Conservation (phyloP, 495 filamentous ascomycete genomes). For the Hypoxylon lienhwacheense region DNA sequence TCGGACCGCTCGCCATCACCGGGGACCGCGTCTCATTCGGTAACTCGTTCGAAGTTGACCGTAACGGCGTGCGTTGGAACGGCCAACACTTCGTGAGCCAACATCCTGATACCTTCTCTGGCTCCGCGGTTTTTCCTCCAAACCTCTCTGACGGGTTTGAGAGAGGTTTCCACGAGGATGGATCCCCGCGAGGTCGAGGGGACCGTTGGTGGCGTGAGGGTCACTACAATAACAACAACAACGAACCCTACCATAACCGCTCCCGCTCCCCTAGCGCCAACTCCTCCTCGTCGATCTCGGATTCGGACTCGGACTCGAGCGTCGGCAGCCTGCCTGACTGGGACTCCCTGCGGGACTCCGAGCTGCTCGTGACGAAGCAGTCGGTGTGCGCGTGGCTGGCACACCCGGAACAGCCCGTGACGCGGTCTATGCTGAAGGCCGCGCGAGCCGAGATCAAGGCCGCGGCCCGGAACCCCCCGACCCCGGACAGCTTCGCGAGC, state of each 20-base stretch:
- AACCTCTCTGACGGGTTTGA: too few relatives aligned
- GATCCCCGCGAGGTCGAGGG: conserved; percentile 18
- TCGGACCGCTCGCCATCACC: conserved; percentile 43
- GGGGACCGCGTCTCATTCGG: conserved; percentile 46
- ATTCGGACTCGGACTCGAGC: conserved; percentile 40
- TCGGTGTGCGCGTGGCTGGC: conserved; percentile 45
- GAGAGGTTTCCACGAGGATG: too few relatives aligned
- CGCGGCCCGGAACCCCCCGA: conserved; percentile 37
- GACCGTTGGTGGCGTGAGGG: conserved; percentile 1
- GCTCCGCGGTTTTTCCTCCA: background rate
- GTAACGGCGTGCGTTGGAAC: conserved; percentile 44
- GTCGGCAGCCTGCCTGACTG: conserved; percentile 52
- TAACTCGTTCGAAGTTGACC: conserved; percentile 44
- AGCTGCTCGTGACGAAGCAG: conserved; percentile 45
- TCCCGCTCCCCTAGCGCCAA: conserved; percentile 17
- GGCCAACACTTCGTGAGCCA: background rate
- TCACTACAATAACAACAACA: background rate
- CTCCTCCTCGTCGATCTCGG: conserved; percentile 34
- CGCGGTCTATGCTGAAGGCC: conserved; percentile 43
- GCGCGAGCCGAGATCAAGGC: conserved; percentile 44
- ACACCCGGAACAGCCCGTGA: conserved; percentile 49
- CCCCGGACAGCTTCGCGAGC: conserved; percentile 22
- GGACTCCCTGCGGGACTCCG: conserved; percentile 46
- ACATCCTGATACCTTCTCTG: background rate
- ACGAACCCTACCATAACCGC: conserved; percentile 10